These are phyloP conservation scores for Aspergillus novofumigatus DNA, from an alignment of 2,329 filamentous ascomycete species.

Conservation along the genomic window DNA sequence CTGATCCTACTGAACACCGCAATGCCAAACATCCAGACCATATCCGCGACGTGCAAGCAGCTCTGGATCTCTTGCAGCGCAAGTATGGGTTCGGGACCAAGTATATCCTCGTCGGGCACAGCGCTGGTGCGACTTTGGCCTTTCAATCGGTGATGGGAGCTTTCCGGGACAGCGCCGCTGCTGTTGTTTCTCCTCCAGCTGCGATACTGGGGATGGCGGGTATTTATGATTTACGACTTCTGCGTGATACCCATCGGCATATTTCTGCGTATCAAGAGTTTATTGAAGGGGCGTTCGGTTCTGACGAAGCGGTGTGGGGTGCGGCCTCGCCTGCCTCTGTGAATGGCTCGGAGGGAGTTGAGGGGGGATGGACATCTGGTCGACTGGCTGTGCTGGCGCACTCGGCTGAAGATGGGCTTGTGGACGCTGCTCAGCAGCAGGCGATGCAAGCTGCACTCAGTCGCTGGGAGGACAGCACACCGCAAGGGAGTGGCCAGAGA, in stretches of 20 bases:
- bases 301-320: constrained; percentile 35
- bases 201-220: constrained; percentile 42
- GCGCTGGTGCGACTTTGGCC: constrained; percentile 45
- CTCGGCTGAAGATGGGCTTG: constrained; percentile 39
- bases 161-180: constrained; percentile 13
- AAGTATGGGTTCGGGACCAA: constrained; percentile 35
- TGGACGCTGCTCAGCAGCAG: constrained; percentile 36
- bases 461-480: constrained; percentile 37
- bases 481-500: constrained; percentile 32
- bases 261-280: constrained; percentile 37
- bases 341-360: constrained; percentile 24
- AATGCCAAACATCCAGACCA: constrained; percentile 44
- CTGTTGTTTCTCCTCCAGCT: constrained; percentile 23
- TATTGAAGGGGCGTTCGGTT: constrained; percentile 41
- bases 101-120: constrained; percentile 46
- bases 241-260: constrained; percentile 31
- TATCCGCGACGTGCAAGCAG: constrained; percentile 39
- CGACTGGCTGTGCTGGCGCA: constrained; percentile 38
- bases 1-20: constrained; percentile 26
- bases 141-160: constrained; percentile 41
- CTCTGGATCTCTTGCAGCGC: constrained; percentile 38
- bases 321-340: constrained; percentile 37
- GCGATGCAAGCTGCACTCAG: constrained; percentile 50
- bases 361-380: constrained; percentile 32
- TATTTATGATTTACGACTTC: constrained; percentile 40